Evolutionary conservation across 2,329 filamentous ascomycete genomes (phyloP), one percentile per base, ranked within the genome.

Genomic region (Allantophomopsis cytisporea): DNA sequence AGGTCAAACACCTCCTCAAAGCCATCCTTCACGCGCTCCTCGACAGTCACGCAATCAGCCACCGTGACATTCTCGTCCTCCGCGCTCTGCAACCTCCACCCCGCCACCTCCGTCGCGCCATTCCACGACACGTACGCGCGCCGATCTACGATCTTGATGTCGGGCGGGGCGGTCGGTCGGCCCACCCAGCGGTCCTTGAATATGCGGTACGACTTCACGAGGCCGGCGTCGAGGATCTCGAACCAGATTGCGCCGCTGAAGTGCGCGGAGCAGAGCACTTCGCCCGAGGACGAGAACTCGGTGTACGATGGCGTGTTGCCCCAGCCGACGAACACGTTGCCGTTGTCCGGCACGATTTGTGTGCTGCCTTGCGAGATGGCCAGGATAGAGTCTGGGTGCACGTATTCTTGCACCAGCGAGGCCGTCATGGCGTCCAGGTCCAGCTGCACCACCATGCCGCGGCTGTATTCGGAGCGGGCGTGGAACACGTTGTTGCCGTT

Each of bases 111-210:
- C 0, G 64, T 69, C 32, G 66, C 65, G 4, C 66, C 66, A 41
- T 70, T 69, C 66, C 65, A 70, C 5, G 65, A 71, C 2, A 72
- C 65, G 11, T 21, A 32, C 39, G 43, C 45, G 40, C 42, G 18
- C 30, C 35, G 49, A 50, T 50, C 49, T 56, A 45, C 37, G 3
- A 43, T 39, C 36, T 43, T 46, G 12, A 51, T 20, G 1, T 56
- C 51, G 2, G 59, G 59, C 51, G 2, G 46, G 44, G 38, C 57
- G 50, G n/a, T 46, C 45, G 7, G 59, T 49, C 1, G 51, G 35
- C 6, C 58, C 47, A n/a, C 53, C 56, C 57, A 61, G 37, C 58
- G 56, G 32, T 52, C 56, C 16, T 56, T 47, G 43, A 56, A 61
- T 1, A 50, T 54, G 10, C 59, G 57, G 37, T 62, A 62, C 21